Base-by-base conservation (phyloP, 2,329 filamentous ascomycete species). In the Fusarium sororula region DNA sequence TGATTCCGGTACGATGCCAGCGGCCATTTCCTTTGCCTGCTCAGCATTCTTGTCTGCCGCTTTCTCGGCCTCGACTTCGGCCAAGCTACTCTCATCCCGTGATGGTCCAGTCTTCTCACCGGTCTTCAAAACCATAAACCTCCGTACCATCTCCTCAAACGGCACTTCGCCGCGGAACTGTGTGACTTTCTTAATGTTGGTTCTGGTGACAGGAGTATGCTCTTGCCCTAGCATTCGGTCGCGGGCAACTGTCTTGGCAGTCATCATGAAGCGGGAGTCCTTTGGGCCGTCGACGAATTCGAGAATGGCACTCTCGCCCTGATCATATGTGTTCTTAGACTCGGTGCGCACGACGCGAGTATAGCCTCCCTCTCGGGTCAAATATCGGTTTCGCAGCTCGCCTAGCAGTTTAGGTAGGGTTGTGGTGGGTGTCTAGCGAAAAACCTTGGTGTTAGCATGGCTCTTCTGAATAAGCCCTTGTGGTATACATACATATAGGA, bases 181-280 rank as follows among this genome's bases (percentile, higher is more conserved):
- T 66, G 94, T 96, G 61, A 97, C 94, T 84, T 98, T 98, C 73
- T 87, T 86, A 51, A 96, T 88, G 84, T 98, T 98, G 80, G 89
- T 87, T 64, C 87, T 85, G 39, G 96, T 98, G 77, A 96, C 85
- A 38, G 93, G 88, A 75, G 90, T 93, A 78, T 93, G 84, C 6
- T 85, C 81, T 58, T 89, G 86, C 44, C 90, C 87, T 20, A 90
- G 82, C 54, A 82, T 79, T 64, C 87, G 83, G 79, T 91, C 88
- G 30, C 91, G 88, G 48, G 94, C 94, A 12, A 98, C 87, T 0
- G 94, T 92, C 77, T 93, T 93, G 32, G 96, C 96, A 6, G 95
- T 98, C 89, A 98, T 91, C 79, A 94, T 94, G 84, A 98, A 98
- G 39, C 95, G 93, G 86, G 98, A 94, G 83, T 99, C 96, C 81